Base-by-base conservation (phyloP, 2,329 filamentous ascomycete genomes). In the Pseudocercospora musae region DNA sequence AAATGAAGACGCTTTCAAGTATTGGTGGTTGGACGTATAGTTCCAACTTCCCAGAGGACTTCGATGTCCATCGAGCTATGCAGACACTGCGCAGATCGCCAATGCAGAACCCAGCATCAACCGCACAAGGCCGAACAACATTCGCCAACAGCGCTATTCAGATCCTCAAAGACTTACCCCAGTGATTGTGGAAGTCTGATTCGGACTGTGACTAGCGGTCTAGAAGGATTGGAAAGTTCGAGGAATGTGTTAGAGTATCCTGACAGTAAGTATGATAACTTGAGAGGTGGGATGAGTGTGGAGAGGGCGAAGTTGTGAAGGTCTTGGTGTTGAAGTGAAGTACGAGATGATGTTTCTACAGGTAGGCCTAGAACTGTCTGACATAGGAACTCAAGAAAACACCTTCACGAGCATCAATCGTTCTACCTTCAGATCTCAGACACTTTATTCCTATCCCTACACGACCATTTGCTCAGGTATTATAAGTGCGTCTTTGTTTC, bases 11-110 rank as follows among this genome's bases (percentile, higher is more conserved):
- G 2, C 82, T 96, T 11, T 84, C 97, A 5, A 92, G 89, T 57
- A 91, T 96, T 62, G 92, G 92, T 42, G 91, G 92, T 9, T 95
- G 88, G 87, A 89, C 86, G 0, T 91, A 89, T 73, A 90, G 88
- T 2, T 76, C 85, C 75, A 95, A 96, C 78, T 96, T 97, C 77
- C 80, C 85, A 0, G 79, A 56, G 53, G 21, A 25, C 0, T 13
- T 8, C 48, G n/a, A 11, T 31, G 3, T 21, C 18, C 27, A 2
- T 25, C 8, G 5, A 49, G 7, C 10, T 11, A 11, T 31, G 4
- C 10, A 31, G 29, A 31, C 29, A 31, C 29, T 31, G 3, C 4
- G 29, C 29, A 11, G 29, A 31, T 46, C 33, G 7, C 27, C 3
- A 18, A 15, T 20, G 18, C 23, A 63, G 61, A 20, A 37, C 21